These are phyloP conservation scores for Nitzschia sp. DNA, from an alignment of 108 stramenopile species.

Conservation along the genomic window DNA sequence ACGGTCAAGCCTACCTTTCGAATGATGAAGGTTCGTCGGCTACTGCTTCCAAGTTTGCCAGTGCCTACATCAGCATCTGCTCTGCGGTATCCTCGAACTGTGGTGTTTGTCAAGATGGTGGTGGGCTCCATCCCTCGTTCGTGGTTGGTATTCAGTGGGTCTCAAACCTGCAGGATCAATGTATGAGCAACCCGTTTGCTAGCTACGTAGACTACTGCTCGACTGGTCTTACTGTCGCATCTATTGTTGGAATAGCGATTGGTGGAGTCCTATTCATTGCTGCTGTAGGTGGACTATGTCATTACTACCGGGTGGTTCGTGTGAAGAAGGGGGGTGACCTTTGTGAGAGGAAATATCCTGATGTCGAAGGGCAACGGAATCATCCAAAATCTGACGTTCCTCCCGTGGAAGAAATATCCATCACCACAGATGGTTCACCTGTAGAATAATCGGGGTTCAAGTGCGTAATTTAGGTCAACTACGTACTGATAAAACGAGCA, in stretches of 20 bases:
- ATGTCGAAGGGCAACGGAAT: not conserved
- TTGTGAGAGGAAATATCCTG: not conserved
- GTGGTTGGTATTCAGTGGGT: conserved; percentile 6
- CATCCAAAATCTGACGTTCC: not conserved
- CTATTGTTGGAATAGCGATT: conserved; percentile 1
- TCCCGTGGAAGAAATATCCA: not conserved
- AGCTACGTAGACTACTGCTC: not conserved
- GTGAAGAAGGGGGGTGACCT: not conserved
- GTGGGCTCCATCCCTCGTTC: not conserved
- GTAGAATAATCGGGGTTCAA: not conserved
- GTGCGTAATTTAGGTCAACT: no score
- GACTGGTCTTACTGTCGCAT: not conserved
- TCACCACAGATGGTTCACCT: not conserved
- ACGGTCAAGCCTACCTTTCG: not conserved
- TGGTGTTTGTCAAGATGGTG: not conserved
- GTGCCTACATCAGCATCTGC: conserved; percentile 1
- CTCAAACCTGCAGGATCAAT: conserved; percentile 3
- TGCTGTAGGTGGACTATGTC: not conserved
- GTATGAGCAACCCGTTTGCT: not conserved
- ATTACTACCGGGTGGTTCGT: not conserved
- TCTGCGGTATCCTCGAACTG: not conserved
- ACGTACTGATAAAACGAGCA: no score
- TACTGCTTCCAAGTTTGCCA: not conserved
- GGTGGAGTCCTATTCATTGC: not conserved
- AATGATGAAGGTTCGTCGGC: not conserved